These are phyloP conservation scores for Dichotomocladium elegans DNA, from an alignment of 371 early-diverging fungal species.

Conservation along the genomic window DNA sequence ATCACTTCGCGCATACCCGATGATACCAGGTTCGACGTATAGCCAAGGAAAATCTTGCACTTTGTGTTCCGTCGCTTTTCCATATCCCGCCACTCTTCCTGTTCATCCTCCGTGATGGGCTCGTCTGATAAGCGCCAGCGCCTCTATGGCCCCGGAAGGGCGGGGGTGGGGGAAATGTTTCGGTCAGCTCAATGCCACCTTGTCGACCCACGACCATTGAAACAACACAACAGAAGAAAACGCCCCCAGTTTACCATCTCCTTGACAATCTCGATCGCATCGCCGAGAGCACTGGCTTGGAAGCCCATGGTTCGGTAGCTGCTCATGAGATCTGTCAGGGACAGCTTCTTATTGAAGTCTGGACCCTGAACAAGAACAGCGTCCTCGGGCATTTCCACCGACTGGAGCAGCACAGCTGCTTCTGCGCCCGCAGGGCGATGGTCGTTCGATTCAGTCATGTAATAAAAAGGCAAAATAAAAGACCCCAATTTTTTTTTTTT, in stretches of 20 bases:
- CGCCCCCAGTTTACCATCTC: constrained; percentile 88
- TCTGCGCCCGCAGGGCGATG: constrained; percentile 17
- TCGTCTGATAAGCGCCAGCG: constrained; percentile 88
- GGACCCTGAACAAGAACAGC: constrained; percentile 75
- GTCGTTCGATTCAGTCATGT: background rate
- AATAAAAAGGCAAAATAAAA: background rate
- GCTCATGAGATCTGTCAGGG: constrained; percentile 57
- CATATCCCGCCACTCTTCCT: constrained; percentile 65
- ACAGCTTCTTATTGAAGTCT: constrained; percentile 81
- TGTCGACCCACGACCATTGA: background rate
- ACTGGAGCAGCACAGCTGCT: constrained; percentile 70
- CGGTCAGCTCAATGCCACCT: background rate
- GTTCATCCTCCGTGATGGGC: constrained; percentile 61
- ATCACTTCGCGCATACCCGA: constrained; percentile 97
- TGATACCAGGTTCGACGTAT: constrained; percentile 97
- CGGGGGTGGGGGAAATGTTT: background rate
- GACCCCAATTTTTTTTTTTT: background rate
- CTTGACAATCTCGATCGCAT: constrained; percentile 86
- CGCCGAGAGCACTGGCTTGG: constrained; percentile 87
- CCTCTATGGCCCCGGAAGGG: no score
- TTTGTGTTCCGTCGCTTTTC: constrained; percentile 61
- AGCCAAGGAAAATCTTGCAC: constrained; percentile 97
- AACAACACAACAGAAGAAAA: background rate
- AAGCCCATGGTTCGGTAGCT: constrained; percentile 84
- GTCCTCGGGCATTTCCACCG: constrained; percentile 65